Percentiles rank a stretch among this genome's conserved stretches.
Conservation (phyloP, 1,284 basidiomycete species). For the Ceraceosorus guamensis region DNA sequence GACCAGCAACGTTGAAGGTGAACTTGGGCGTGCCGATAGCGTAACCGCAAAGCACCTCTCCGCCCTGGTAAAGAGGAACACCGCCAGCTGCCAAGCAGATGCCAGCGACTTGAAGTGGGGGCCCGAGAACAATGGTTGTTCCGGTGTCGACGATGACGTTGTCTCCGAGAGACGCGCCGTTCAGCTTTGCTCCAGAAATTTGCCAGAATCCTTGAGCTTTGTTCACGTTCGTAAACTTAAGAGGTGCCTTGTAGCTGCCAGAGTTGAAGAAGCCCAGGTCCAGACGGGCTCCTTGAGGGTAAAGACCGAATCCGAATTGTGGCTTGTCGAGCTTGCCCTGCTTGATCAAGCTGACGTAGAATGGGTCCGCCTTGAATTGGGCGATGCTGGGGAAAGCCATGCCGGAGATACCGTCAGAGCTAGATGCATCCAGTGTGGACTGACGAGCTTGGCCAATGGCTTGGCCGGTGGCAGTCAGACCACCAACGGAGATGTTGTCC, state of each 20-base stretch:
- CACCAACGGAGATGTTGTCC: constrained; percentile 53
- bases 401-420: constrained; percentile 44
- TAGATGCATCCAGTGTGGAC: neutral
- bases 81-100: neutral
- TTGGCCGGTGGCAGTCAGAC: constrained; percentile 42
- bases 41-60: neutral
- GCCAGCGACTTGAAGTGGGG: neutral
- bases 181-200: constrained; percentile 8
- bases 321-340: constrained; percentile 18
- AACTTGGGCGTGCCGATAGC: neutral
- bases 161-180: neutral
- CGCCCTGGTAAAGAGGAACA: neutral
- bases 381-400: constrained; percentile 41
- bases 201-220: constrained; percentile 46
- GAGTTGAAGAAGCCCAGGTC: constrained; percentile 53
- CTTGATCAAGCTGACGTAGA: constrained; percentile 19
- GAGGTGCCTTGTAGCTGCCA: constrained; percentile 25
- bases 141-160: constrained; percentile 1
- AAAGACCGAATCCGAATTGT: constrained; percentile 54
- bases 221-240: constrained; percentile 50
- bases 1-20: neutral
- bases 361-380: constrained; percentile 13
- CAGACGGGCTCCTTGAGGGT: constrained; percentile 56
- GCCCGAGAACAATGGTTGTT: neutral
- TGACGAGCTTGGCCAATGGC: constrained; percentile 46